Evolutionary conservation across 352 stramenopile species (phyloP).

Genomic region (Thalassiosira livingstoniorum): DNA sequence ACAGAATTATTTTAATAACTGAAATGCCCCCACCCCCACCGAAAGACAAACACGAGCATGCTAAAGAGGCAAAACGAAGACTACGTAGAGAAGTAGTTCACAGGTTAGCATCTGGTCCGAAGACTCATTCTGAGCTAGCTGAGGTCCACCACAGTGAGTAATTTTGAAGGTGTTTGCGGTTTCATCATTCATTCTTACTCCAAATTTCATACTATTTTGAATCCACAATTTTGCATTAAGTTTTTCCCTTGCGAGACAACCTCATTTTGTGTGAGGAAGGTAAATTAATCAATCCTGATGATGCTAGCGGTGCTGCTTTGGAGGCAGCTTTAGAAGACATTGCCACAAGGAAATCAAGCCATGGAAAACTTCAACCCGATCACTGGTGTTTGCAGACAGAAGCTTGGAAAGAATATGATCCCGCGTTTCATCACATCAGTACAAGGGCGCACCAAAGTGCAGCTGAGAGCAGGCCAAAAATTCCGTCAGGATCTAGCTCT

Average conservation of each 20-base stretch:
- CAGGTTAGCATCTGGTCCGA: slow-evolving; percentile 83
- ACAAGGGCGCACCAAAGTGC: slow-evolving; percentile 77
- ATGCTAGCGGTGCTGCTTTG: slow-evolving; percentile 78
- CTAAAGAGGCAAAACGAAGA: slow-evolving; percentile 67
- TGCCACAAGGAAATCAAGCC: slow-evolving; percentile 67
- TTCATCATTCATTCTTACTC: background rate
- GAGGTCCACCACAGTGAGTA: no score
- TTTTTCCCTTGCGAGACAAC: slow-evolving; percentile 54
- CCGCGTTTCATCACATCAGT: slow-evolving; percentile 83
- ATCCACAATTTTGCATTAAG: slow-evolving; percentile 20
- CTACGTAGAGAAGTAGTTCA: slow-evolving; percentile 87
- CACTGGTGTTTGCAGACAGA: slow-evolving; percentile 75
- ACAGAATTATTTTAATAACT: slow-evolving; percentile 85
- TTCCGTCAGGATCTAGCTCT: slow-evolving; percentile 17
- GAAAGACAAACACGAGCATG: slow-evolving; percentile 58
- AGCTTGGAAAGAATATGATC: slow-evolving; percentile 85
- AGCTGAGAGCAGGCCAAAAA: slow-evolving; percentile 75
- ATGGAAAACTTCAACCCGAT: slow-evolving; percentile 66
- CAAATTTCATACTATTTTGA: background rate
- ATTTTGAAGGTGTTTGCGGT: background rate
- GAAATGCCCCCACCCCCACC: slow-evolving; percentile 82
- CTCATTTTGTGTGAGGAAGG: slow-evolving; percentile 47
- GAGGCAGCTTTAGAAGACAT: slow-evolving; percentile 80
- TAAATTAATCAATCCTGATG: slow-evolving; percentile 77
- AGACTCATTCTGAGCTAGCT: slow-evolving; percentile 86